Base-by-base conservation (phyloP, 148 eudicot species). In the Chenopodium quinoa region DNA sequence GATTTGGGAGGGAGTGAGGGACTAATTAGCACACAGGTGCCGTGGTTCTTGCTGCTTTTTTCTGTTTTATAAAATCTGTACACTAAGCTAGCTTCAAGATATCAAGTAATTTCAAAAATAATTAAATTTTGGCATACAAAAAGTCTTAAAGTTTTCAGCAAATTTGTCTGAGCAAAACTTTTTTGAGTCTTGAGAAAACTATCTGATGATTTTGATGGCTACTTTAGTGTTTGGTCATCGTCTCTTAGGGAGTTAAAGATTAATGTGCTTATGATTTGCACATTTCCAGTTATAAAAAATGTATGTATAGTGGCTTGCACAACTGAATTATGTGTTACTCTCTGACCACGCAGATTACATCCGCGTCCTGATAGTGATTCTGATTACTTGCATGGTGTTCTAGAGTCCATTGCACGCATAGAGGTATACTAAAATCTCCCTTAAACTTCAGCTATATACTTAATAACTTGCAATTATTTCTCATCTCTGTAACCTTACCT, bases 331-430 rank as follows among this genome's bases (percentile, higher is more conserved):
- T 31, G 9, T 68, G n/a, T 68, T 29, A 29, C 16, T 12, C 44
- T 31, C 37, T 68, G 72, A 16, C 31, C 12, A 67, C 40, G 81
- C 86, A 97, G 99, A 85, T 89, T 97, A 86, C 82, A 88, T 78
- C 99, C 99, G 46, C 91, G 97, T 14, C 99, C 98, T 65, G 89
- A 90, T 78, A 88, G 80, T 80, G 99, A 94, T 79, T 92, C 88
- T 1, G 93, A 90, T 84, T 97, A 88, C 79, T 87, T 97, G 84
- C 99, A 94, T 71, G 99, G 99, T 65, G 88, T 97, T 54, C 89
- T 97, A 2, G 99, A 97, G 85, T 97, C 99, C 54, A 97, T 97
- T 71, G 98, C 99, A 8, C 92, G 96, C 3, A 97, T 94, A 77
- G 99, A 97, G 98, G 99, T 95, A 79, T 60, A 73, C 13, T 22